Evolutionary conservation across 2,329 filamentous ascomycete genomes (phyloP), one percentile per base, ranked within the genome.

Genomic region (Aspergillus glaucus): DNA sequence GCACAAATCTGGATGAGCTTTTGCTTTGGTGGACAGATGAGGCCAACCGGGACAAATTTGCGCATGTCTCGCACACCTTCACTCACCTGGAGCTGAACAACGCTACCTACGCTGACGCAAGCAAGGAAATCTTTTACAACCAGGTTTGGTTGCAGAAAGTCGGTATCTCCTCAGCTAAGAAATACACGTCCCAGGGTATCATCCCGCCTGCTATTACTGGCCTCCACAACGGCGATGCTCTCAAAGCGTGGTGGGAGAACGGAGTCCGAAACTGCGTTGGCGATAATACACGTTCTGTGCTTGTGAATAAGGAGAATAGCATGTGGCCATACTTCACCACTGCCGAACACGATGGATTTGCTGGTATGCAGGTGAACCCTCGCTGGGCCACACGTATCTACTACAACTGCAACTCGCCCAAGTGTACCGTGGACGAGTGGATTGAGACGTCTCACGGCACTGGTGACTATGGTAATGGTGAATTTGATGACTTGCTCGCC

Each of bases 121-220:
- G 62, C 49, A 78, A 76, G 54, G 81, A 84, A 61, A 81, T 84
- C 40, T 68, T 70, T 19, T 84, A 80, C 68, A 84, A 84, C 65
- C 70, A 77, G 54, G 77, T 73, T 9, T 84, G 80, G 79, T 61
- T 82, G 39, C 69, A 73, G 51, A 75, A 80, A 55, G 70, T 75
- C 8, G 77, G 78, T 10, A 67, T 83, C 48, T 67, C 70, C 49
- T 53, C 64, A 19, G 74, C 74, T 12, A 61, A 58, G 15, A 68
- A 70, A 40, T 83, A 75, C 61, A 82, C 78, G 22, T 53, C 66
- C 2, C 72, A 75, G 36, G 80, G 80, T 26, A 72, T 84, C 46
- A 80, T 84, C 50, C 81, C 81, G 2, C 81, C 81, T 1, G 80
- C 79, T 32, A 84, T 84, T 51, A 84, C 81, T 1, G 81, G 81